phyloP scores from a whole-genome alignment of 306 rosid species.

The Mimosa bimucronata region DNA sequence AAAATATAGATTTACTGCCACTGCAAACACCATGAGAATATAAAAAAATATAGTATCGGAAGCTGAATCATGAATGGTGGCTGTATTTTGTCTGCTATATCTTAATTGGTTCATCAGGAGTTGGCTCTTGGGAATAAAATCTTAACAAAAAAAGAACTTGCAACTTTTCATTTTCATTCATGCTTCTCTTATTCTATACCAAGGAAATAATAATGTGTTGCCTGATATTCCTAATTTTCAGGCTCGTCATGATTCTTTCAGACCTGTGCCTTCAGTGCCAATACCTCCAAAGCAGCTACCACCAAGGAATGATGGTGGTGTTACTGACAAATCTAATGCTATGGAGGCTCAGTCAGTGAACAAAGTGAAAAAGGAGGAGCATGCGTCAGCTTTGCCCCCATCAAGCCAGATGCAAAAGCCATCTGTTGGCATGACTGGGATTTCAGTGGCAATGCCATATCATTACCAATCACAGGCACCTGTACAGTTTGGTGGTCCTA shows the following conservation, averaged over 20 bases:
- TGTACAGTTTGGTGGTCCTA: constrained; percentile 79
- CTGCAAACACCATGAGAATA: not conserved
- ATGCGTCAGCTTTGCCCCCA: constrained; percentile 47
- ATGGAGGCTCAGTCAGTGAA: constrained; percentile 52
- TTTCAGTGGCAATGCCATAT: constrained; percentile 64
- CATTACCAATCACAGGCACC: constrained; percentile 75
- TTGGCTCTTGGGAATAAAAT: constrained; percentile 17
- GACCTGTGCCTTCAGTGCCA: constrained; percentile 62
- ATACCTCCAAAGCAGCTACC: constrained; percentile 75
- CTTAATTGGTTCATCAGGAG: not conserved
- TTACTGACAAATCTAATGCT: constrained; percentile 52
- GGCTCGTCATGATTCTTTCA: constrained; percentile 68
- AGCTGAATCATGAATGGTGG: not conserved
- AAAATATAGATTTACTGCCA: constrained; percentile 14
- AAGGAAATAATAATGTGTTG: constrained; percentile 23
- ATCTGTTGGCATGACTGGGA: constrained; percentile 65
- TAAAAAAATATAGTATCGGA: not conserved
- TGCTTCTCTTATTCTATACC: constrained; percentile 11
- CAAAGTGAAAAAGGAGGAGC: constrained; percentile 64
- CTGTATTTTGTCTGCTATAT: not conserved
- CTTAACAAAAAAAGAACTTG: not conserved
- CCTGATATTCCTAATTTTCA: constrained; percentile 44
- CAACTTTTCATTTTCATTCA: constrained; percentile 2
- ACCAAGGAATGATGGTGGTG: constrained; percentile 65
- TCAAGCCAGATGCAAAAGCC: constrained; percentile 71